phyloP scores from a whole-genome alignment of 768 basidiomycete genomes.

The Leccinum incarnatum region DNA sequence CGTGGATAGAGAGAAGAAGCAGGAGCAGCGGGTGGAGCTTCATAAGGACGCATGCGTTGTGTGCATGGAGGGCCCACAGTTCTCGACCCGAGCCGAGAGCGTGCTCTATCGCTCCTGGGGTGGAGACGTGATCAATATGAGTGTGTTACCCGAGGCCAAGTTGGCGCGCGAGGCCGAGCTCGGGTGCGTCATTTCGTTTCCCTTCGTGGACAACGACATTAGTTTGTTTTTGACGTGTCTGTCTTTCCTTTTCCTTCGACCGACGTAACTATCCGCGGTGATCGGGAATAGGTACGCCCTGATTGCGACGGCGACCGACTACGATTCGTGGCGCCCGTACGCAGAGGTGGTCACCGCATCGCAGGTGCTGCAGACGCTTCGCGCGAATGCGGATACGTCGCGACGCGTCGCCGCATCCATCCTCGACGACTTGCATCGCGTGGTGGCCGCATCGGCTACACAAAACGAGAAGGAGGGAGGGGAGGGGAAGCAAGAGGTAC shows the following conservation, averaged over 20 bases:
- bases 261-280: not conserved
- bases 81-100: constrained; percentile 97
- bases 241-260: not conserved
- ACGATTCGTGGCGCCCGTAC: constrained; percentile 89
- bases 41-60: constrained; percentile 85
- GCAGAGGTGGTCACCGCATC: constrained; percentile 83
- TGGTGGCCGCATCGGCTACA: not conserved
- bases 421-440: constrained; percentile 53
- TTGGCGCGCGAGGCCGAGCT: constrained; percentile 94
- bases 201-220: too few species aligned
- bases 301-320: constrained; percentile 89
- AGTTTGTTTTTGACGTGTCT: too few species aligned
- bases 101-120: constrained; percentile 92
- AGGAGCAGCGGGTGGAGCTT: constrained; percentile 51
- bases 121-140: constrained; percentile 96
- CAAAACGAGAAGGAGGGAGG: not conserved
- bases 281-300: constrained; percentile 75
- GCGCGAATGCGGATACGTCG: constrained; percentile 82
- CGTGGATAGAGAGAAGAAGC: constrained; percentile 39
- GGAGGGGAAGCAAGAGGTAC: not conserved
- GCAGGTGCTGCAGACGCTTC: constrained; percentile 87
- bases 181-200: constrained; percentile 44
- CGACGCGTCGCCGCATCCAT: constrained; percentile 70
- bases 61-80: constrained; percentile 97
- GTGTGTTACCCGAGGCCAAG: constrained; percentile 94